These are phyloP conservation scores for Globisporangium spinosum DNA, from an alignment of 352 stramenopile genomes.

Conservation along the genomic window DNA sequence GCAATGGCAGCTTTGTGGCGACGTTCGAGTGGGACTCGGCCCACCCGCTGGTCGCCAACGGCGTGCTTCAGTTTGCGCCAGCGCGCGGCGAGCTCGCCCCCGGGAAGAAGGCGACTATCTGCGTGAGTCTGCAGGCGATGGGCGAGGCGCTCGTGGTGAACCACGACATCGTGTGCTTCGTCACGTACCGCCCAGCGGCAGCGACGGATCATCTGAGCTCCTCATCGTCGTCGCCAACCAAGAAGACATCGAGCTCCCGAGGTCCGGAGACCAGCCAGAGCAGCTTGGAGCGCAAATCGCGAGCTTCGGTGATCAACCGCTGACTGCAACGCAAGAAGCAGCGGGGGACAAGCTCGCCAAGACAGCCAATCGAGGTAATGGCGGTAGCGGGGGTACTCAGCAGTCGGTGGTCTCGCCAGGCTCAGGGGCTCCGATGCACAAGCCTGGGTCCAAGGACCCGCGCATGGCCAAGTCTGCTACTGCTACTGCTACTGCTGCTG, in stretches of 20 bases:
- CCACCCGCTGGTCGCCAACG: conserved; percentile 50
- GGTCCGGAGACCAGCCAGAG: conserved; percentile 1
- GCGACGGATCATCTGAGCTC: not conserved
- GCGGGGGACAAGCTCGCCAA: conserved; percentile 25
- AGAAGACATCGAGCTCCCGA: not conserved
- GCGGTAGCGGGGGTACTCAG: not conserved
- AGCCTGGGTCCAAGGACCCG: conserved; percentile 4
- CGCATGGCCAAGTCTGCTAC: not conserved
- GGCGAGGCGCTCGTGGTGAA: conserved; percentile 57
- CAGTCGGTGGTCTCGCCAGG: not conserved
- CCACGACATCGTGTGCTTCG: conserved; percentile 58
- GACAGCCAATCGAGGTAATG: not conserved
- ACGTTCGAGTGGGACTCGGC: conserved; percentile 57
- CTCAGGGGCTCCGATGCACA: not conserved
- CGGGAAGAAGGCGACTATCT: conserved; percentile 49
- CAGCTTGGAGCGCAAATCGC: conserved; percentile 8
- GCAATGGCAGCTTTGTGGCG: not conserved
- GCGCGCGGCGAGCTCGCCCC: conserved; percentile 40
- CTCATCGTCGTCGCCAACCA: not conserved
- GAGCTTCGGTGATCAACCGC: conserved; percentile 51
- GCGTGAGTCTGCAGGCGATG: conserved; percentile 38
- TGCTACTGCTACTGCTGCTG: too few relatives aligned
- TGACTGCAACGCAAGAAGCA: conserved; percentile 60
- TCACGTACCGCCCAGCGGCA: conserved; percentile 25
- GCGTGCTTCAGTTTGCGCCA: conserved; percentile 47